Conservation (phyloP, 2,329 filamentous ascomycete genomes). For the Coniochaeta prunicola region DNA sequence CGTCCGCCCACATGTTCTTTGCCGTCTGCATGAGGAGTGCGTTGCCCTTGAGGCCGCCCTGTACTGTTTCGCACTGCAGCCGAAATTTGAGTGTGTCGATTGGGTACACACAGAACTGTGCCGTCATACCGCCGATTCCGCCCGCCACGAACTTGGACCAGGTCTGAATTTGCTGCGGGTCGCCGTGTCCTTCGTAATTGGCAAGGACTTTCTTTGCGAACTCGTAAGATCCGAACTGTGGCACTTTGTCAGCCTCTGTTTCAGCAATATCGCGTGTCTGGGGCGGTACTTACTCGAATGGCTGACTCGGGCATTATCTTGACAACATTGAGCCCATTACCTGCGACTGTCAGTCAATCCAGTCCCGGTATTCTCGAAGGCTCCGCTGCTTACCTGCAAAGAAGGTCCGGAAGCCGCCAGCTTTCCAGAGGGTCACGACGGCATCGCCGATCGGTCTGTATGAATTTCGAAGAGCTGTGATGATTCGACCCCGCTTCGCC, state of each 20-base stretch:
- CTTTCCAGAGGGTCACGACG: conserved; percentile 70
- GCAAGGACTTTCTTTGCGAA: conserved; percentile 84
- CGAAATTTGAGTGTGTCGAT: conserved; percentile 75
- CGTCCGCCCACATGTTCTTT: conserved; percentile 75
- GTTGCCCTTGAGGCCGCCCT: conserved; percentile 77
- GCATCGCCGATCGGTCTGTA: conserved; percentile 65
- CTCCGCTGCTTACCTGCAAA: conserved; percentile 67
- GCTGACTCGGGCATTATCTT: conserved; percentile 99
- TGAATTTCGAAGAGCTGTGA: conserved; percentile 58
- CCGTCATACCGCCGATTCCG: conserved; percentile 86
- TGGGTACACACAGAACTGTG: conserved; percentile 94
- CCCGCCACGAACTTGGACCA: conserved; percentile 88
- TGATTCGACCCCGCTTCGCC: conserved; percentile 61
- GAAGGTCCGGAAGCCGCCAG: conserved; percentile 80
- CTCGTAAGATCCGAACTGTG: conserved; percentile 85
- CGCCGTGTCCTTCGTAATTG: conserved; percentile 77
- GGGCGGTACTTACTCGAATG: conserved; percentile 55
- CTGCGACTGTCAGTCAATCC: conserved; percentile 36
- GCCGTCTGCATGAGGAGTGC: conserved; percentile 76
- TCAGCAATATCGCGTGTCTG: neutral
- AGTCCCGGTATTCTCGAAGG: neutral
- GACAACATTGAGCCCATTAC: conserved; percentile 91
- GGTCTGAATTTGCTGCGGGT: conserved; percentile 70
- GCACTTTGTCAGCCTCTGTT: conserved; percentile 9
- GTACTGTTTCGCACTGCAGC: conserved; percentile 91